Conservation (phyloP, 495 filamentous ascomycete species). For the Penicillium robsamsonii region DNA sequence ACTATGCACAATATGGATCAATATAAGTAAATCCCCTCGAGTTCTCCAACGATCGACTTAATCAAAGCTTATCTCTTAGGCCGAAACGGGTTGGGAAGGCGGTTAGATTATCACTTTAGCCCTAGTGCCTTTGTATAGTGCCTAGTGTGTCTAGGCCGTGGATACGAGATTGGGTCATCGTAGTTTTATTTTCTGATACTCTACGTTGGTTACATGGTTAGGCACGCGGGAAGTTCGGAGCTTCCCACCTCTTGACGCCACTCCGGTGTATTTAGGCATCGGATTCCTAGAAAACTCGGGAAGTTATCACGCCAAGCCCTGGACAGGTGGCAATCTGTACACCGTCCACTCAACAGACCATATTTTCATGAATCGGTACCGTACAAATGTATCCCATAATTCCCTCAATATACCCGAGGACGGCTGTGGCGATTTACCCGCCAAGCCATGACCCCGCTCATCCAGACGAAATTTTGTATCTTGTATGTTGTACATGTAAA, state of each 20-base stretch:
- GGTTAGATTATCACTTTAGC: slow-evolving; percentile 2
- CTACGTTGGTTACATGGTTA: background rate
- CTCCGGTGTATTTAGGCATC: slow-evolving; percentile 3
- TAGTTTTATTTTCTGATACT: slow-evolving; percentile 1
- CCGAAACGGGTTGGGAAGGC: slow-evolving; percentile 5
- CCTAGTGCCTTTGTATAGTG: background rate
- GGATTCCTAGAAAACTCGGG: slow-evolving; percentile 4
- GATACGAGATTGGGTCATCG: slow-evolving; percentile 2
- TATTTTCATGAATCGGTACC: background rate
- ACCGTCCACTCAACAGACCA: background rate
- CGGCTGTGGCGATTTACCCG: slow-evolving; percentile 3
- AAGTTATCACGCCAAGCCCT: slow-evolving; percentile 4
- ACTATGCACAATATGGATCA: background rate
- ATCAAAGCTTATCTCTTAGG: slow-evolving; percentile 9
- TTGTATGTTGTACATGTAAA: background rate
- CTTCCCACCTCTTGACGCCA: background rate
- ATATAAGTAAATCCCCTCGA: background rate
- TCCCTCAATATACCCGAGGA: background rate
- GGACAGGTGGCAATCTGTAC: background rate
- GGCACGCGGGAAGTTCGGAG: background rate
- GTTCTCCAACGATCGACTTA: background rate
- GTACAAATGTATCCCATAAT: background rate
- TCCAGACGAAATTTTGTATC: background rate
- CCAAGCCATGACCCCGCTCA: slow-evolving; percentile 7
- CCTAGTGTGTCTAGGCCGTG: background rate